These are phyloP conservation scores for Macaranga tanarius DNA, from an alignment of 441 rosid genomes.

Conservation along the genomic window DNA sequence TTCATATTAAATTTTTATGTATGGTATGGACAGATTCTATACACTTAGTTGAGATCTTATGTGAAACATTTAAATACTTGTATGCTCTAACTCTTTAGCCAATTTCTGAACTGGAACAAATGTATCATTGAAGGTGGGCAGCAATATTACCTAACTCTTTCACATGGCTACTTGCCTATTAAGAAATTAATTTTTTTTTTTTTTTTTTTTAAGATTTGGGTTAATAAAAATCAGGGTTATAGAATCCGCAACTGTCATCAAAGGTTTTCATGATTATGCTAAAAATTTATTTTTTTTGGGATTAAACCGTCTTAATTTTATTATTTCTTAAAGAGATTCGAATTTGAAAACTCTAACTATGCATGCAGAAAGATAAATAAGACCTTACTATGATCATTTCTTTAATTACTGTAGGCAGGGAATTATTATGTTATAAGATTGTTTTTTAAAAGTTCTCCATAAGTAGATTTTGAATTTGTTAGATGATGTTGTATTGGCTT, in stretches of 20 bases:
- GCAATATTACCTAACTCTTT: slow-evolving; percentile 16
- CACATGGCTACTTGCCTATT: slow-evolving; percentile 24
- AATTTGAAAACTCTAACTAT: too few species aligned
- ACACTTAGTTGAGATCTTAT: slow-evolving; percentile 23
- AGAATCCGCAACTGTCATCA: not conserved
- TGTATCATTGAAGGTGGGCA: slow-evolving; percentile 25
- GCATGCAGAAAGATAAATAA: too few species aligned
- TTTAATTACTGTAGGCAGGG: too few species aligned
- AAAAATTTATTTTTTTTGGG: not conserved
- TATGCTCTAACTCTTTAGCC: slow-evolving; percentile 8
- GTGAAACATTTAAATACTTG: slow-evolving; percentile 4
- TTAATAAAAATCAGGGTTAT: slow-evolving; percentile 10
- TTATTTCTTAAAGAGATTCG: too few species aligned
- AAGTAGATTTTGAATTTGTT: too few species aligned
- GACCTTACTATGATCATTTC: too few species aligned
- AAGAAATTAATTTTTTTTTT: not conserved
- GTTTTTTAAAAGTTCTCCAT: too few species aligned
- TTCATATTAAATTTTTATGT: not conserved
- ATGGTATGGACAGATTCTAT: slow-evolving; percentile 23
- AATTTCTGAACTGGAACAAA: slow-evolving; percentile 24
- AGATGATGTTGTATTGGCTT: not conserved
- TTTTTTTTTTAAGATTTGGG: slow-evolving; percentile 12
- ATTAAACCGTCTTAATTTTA: too few species aligned
- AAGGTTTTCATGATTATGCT: not conserved
- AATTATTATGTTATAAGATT: too few species aligned